Conservation (phyloP, 306 rosid genomes). For the Dryas octopetala region DNA sequence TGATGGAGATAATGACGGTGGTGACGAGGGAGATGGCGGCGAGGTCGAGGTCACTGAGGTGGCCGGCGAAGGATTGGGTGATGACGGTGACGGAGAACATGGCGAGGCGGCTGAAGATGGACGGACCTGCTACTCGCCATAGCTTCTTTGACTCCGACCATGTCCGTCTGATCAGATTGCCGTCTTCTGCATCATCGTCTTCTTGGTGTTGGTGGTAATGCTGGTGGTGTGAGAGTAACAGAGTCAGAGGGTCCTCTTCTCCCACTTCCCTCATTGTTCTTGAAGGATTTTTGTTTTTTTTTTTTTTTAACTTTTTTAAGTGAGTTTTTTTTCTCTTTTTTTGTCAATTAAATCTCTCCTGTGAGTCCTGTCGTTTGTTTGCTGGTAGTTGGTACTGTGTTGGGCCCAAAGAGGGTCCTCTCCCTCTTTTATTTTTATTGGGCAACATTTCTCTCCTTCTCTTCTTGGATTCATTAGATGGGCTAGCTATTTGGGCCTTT, state of each 20-base stretch:
- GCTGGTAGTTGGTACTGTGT: no score
- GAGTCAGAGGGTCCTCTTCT: constrained; percentile 28
- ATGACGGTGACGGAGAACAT: constrained; percentile 69
- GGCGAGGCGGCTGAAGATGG: constrained; percentile 74
- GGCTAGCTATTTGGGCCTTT: no score
- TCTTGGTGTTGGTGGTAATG: neutral
- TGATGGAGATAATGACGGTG: constrained; percentile 62
- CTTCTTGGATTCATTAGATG: no score
- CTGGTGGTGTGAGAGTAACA: constrained; percentile 17
- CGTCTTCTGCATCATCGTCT: neutral
- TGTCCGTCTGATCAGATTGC: constrained; percentile 29
- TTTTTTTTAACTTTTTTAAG: no score
- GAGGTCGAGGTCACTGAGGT: constrained; percentile 62
- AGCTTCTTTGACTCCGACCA: constrained; percentile 52
- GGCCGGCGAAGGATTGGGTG: constrained; percentile 67
- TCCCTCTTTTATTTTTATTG: no score
- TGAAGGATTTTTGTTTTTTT: neutral
- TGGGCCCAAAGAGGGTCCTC: no score
- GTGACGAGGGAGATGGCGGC: constrained; percentile 63
- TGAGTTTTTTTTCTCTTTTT: no score
- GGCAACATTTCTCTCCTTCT: no score
- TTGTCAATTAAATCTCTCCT: no score
- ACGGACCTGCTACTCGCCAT: constrained; percentile 66
- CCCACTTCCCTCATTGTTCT: constrained; percentile 5
- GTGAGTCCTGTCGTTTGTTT: no score